Evolutionary conservation across 1,139 yeast genomes (phyloP).

Genomic region (Tardiomyces depauwii): DNA sequence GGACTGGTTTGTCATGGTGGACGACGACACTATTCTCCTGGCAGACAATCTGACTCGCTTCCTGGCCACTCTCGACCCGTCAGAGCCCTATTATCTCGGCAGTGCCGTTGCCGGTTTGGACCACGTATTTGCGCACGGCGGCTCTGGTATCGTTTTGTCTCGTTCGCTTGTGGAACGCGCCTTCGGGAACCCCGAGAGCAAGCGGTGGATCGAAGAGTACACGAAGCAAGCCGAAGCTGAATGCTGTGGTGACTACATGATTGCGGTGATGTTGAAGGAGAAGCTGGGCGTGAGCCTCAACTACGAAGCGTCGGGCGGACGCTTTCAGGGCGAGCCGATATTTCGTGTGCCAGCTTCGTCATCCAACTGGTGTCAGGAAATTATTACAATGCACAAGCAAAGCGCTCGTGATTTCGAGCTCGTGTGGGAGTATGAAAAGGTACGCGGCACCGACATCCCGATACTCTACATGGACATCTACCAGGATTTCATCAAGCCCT

Average conservation of each 20-base stretch:
- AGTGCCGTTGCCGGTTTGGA: slow-evolving; percentile 5
- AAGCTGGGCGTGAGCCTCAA: background rate
- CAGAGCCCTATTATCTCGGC: slow-evolving; percentile 21
- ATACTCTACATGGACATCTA: slow-evolving; percentile 23
- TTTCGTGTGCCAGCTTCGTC: slow-evolving; percentile 10
- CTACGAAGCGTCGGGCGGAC: background rate
- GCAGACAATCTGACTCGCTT: slow-evolving; percentile 19
- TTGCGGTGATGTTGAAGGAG: slow-evolving; percentile 16
- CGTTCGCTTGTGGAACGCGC: slow-evolving; percentile 19
- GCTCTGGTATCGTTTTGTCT: slow-evolving; percentile 26
- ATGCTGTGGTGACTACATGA: slow-evolving; percentile 26
- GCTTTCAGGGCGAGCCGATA: slow-evolving; percentile 21
- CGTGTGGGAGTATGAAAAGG: background rate
- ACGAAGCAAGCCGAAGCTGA: slow-evolving; percentile 15
- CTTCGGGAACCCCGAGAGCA: slow-evolving; percentile 7
- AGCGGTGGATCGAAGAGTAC: slow-evolving; percentile 4
- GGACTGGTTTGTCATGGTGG: slow-evolving; percentile 29
- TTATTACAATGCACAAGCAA: background rate
- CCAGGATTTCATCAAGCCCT: slow-evolving; percentile 24
- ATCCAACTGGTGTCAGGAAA: slow-evolving; percentile 2
- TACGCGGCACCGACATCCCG: slow-evolving; percentile 14
- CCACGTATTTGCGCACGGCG: slow-evolving; percentile 29
- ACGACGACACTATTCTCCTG: slow-evolving; percentile 26
- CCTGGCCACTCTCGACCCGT: slow-evolving; percentile 16
- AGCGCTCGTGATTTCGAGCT: background rate